Base-by-base conservation (phyloP, 306 rosid genomes). In the Cicer yamashitae region DNA sequence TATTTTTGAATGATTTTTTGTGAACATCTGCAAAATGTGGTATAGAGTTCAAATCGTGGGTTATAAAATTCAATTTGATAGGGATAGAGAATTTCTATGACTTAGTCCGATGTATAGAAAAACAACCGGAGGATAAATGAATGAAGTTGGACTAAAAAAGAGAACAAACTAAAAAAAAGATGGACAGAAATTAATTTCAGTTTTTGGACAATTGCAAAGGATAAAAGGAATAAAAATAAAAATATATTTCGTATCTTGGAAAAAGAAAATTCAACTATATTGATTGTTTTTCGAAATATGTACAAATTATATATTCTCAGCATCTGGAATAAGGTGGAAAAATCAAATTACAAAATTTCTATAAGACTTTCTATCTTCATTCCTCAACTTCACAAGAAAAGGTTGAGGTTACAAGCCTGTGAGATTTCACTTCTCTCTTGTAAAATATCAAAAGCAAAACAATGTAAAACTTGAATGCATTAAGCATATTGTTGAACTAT, bases 401-500 rank as follows among this genome's bases (percentile, higher is more conserved):
- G 3, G 34, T 25, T 25, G 34, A 25, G 4, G 34, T 2, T 3
- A 2, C 34, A 25, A 25, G 34, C 34, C 37, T 30, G 37, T 30
- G 37, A 30, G 37, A 30, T 70, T 62, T 76, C 78, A 70, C 15
- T 46, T 67, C 22, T 48, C 13, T 7, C 67, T 22, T 10, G 64
- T 56, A 30, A 30, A 48, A 71, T 45, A 71, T 63, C 18, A 59
- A 62, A 60, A 13, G 61, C 25, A 50, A 77, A 58, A 57, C 39
- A 67, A 43, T 61, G 57, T 72, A 58, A 38, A 54, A 37, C 68
- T 73, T 53, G 65, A 56, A 78, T 76, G 82, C 67, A 70, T 71
- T 7, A 59, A 48, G 38, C 71, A 80, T 63, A 72, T 79, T 82
- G 78, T 88, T 87, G 72, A 83, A 83, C 81, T 79, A 73, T 79